Conservation (phyloP, 257 asterid species). For the Scutellaria barbata region DNA sequence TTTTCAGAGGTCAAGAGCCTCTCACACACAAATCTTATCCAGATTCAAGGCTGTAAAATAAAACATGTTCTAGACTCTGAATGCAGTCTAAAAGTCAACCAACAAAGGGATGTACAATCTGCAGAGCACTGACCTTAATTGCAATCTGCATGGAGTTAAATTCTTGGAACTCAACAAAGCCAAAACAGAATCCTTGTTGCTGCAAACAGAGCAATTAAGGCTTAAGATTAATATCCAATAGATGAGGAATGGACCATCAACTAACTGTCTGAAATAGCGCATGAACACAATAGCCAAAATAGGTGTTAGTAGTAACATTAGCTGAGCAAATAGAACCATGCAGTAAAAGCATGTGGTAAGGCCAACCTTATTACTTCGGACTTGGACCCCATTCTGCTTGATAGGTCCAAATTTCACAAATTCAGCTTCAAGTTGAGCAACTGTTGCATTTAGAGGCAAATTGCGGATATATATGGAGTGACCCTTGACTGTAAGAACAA, state of each 20-base stretch:
- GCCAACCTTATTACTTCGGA: conserved; percentile 75
- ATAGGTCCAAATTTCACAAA: conserved; percentile 80
- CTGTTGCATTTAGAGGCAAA: conserved; percentile 69
- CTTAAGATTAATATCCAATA: conserved; percentile 9
- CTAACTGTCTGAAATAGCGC: background rate
- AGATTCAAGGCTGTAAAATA: conserved; percentile 3
- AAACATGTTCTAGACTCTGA: background rate
- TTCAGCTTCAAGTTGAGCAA: conserved; percentile 70
- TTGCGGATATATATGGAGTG: conserved; percentile 83
- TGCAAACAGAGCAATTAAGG: conserved; percentile 39
- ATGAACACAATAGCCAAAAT: background rate
- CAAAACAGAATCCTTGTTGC: conserved; percentile 84
- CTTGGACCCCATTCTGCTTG: conserved; percentile 84
- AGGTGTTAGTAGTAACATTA: too few species aligned
- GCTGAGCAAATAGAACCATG: conserved; percentile 12
- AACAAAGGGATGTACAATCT: conserved; percentile 23
- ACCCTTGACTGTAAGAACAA: conserved; percentile 64
- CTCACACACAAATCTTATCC: background rate
- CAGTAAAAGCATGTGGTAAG: conserved; percentile 19
- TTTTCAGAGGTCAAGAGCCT: conserved; percentile 17
- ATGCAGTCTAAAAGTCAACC: conserved; percentile 9
- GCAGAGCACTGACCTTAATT: conserved; percentile 59
- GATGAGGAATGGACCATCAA: background rate
- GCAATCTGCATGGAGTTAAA: conserved; percentile 79
- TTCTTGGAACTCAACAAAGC: conserved; percentile 84